Evolutionary conservation across 441 rosid species (phyloP).

Genomic region (Pelargonium myrrhifolium): DNA sequence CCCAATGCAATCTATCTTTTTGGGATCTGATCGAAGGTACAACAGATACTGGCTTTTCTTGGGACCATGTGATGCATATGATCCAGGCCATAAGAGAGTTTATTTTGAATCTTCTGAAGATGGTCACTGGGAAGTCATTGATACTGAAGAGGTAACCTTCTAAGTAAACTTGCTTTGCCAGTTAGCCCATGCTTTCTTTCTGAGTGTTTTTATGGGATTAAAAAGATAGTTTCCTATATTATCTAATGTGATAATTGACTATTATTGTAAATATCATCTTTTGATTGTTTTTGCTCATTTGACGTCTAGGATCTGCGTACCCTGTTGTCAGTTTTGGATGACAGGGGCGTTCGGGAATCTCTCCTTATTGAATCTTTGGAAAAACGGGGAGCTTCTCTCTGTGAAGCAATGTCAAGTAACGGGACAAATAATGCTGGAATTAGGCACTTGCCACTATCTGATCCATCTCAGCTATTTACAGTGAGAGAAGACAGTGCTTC

Average conservation of each 20-base stretch:
- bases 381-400: conserved; percentile 59
- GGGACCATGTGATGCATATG: conserved; percentile 77
- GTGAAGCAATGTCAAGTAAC: conserved; percentile 60
- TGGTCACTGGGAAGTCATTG: conserved; percentile 95
- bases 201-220: not conserved
- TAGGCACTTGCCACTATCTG: conserved; percentile 24
- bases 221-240: conserved; percentile 1
- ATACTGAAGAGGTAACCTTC: conserved; percentile 60
- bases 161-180: conserved; percentile 1
- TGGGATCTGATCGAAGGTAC: conserved; percentile 96
- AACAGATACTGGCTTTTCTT: conserved; percentile 97
- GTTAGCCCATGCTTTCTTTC: conserved; percentile 1
- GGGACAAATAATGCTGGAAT: conserved; percentile 22
- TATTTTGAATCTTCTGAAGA: conserved; percentile 98
- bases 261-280: not conserved
- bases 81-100: conserved; percentile 91
- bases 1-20: conserved; percentile 78
- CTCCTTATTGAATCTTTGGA: conserved; percentile 75
- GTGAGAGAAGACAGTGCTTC: conserved; percentile 72
- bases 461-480: conserved; percentile 33
- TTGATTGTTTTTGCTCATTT: conserved; percentile 15
- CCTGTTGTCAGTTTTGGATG: conserved; percentile 73
- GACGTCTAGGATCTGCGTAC: conserved; percentile 63
- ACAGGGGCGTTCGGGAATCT: conserved; percentile 84
- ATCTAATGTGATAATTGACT: not conserved